Base-by-base conservation (phyloP, 331 rosid genomes). In the Erythrophleum ivorense region DNA sequence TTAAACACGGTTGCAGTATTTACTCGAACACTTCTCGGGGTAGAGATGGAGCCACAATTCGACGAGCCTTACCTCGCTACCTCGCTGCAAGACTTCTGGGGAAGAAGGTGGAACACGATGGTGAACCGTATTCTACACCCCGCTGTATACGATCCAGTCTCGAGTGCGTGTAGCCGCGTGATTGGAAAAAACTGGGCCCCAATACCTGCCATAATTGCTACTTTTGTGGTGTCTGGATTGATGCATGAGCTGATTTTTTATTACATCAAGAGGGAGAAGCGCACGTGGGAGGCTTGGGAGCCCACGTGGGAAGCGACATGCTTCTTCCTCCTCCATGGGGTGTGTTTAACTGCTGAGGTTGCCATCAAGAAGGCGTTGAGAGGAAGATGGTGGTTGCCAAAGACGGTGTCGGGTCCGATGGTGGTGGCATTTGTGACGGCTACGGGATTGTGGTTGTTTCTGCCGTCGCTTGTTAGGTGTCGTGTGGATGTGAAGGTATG, bases 21-120 rank as follows among this genome's bases (percentile, higher is more conserved):
- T 29, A 85, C 88, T 0, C 63, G 62, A 16, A 83, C 82, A 24
- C 3, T 84, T 2, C 68, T 79, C 2, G 83, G 85, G 6, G 10
- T 88, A 0, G 85, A 93, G 50, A 82, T 94, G 0, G 95, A 66
- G 3, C 73, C 73, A 5, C 68, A 34, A 1, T 77, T 78, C 13
- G 75, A 85, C 18, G 58, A 77, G 38, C 88, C 88, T 0, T 85
- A 81, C 29, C 62, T 77, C 7, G 64, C 85, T 8, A 77, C 83
- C 2, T 85, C 88, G 15, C 64, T 85, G 73, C 80, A 80, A 67
- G 85, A 85, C 60, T 85, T 85, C 50, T 85, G 83, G 88, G 88
- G 85, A 7, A 81, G 75, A 53, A 85, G 88, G 78, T 85, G 88
- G 88, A 85, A 81, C 50, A 78, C 24, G 0, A 64, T 59, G 83